phyloP scores from a whole-genome alignment of 768 basidiomycete species.

The Leucosporidium scottii region DNA sequence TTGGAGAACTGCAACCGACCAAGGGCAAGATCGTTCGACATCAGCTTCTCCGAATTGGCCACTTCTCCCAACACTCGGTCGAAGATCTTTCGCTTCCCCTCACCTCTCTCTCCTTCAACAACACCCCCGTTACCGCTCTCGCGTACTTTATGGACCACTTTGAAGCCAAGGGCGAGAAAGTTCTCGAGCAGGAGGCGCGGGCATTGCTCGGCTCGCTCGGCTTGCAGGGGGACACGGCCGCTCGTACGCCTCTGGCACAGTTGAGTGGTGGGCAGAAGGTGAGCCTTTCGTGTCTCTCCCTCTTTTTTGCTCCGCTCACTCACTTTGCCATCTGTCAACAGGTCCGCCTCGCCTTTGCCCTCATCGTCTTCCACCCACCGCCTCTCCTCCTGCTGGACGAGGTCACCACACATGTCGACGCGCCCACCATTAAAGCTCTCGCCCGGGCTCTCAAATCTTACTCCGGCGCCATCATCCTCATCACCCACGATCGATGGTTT shows the following conservation, averaged over 20 bases:
- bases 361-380: constrained; percentile 53
- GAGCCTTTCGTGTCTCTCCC: background rate
- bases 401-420: constrained; percentile 63
- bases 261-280: constrained; percentile 58
- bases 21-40: constrained; percentile 26
- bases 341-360: constrained; percentile 57
- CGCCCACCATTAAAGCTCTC: constrained; percentile 54
- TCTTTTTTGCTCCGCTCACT: background rate
- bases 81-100: constrained; percentile 48
- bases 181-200: constrained; percentile 46
- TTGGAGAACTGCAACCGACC: constrained; percentile 44
- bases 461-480: constrained; percentile 55
- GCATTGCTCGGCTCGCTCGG: constrained; percentile 48
- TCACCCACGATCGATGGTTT: constrained; percentile 57
- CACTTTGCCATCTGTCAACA: constrained; percentile 33
- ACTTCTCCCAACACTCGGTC: constrained; percentile 59
- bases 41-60: constrained; percentile 49
- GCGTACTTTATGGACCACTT: constrained; percentile 38
- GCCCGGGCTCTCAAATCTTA: constrained; percentile 51
- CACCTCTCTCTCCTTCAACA: constrained; percentile 24
- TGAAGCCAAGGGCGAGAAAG: constrained; percentile 24
- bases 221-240: constrained; percentile 45
- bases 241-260: constrained; percentile 47
- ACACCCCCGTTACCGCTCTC: constrained; percentile 38
- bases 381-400: constrained; percentile 49